These are phyloP conservation scores for Trichoderma sp. DNA, from an alignment of 2,329 filamentous ascomycete species.

Conservation along the genomic window DNA sequence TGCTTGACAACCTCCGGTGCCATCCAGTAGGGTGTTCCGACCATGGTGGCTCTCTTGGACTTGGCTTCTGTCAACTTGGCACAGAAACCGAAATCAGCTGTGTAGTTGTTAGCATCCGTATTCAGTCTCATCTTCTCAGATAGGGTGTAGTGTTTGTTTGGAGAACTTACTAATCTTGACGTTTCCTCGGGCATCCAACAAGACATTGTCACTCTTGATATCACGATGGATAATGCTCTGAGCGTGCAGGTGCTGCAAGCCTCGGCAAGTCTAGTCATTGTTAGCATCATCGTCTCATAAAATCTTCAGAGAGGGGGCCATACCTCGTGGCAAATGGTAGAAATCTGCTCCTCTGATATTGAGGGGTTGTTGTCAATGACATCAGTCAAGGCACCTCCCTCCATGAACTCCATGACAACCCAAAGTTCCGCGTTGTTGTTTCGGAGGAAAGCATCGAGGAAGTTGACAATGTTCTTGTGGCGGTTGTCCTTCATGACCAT, in stretches of 20 bases:
- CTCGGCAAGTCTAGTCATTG: constrained; percentile 78
- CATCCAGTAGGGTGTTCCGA: constrained; percentile 99
- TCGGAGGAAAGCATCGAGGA: constrained; percentile 92
- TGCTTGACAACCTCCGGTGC: constrained; percentile 99
- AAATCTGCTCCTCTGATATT: constrained; percentile 96
- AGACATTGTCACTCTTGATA: constrained; percentile 98
- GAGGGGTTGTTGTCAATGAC: constrained; percentile 97
- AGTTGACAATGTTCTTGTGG: constrained; percentile 98
- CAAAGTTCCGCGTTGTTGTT: constrained; percentile 96
- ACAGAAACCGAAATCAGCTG: constrained; percentile 98
- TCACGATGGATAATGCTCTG: constrained; percentile 99
- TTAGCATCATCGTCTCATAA: not conserved
- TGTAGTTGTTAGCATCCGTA: constrained; percentile 34
- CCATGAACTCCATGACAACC: constrained; percentile 99
- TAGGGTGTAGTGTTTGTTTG: not conserved
- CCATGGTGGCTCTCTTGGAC: constrained; percentile 98
- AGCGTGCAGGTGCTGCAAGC: constrained; percentile 88
- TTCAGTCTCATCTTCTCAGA: not conserved
- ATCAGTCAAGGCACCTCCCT: constrained; percentile 94
- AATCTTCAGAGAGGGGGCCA: constrained; percentile 32
- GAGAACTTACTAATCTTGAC: constrained; percentile 88
- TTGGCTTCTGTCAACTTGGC: constrained; percentile 97
- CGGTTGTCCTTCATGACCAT: constrained; percentile 99
- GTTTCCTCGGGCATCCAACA: constrained; percentile 89
- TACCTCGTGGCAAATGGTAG: constrained; percentile 95